Conservation (phyloP, 2,329 filamentous ascomycete genomes). For the Aspergillus versicolor region DNA sequence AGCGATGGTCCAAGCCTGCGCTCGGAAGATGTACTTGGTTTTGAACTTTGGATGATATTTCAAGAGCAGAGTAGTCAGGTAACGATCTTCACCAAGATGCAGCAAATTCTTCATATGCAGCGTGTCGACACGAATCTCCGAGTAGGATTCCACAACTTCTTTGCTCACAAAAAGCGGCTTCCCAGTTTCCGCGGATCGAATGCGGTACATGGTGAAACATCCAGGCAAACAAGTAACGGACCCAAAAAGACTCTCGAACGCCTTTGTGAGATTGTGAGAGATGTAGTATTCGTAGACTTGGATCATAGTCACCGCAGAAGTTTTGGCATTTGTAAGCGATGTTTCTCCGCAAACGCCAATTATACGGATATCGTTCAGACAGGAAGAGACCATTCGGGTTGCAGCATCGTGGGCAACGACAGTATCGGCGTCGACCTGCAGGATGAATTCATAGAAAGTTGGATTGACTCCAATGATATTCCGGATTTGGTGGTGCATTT, state of each 20-base stretch:
- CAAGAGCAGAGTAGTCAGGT: slow-evolving; percentile 87
- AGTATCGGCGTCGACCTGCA: slow-evolving; percentile 97
- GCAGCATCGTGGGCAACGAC: slow-evolving; percentile 86
- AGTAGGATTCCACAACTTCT: slow-evolving; percentile 83
- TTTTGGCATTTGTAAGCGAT: slow-evolving; percentile 85
- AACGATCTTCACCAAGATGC: slow-evolving; percentile 96
- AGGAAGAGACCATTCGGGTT: slow-evolving; percentile 86
- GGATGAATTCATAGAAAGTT: slow-evolving; percentile 94
- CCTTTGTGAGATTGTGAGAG: slow-evolving; percentile 94
- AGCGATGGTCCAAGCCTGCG: slow-evolving; percentile 95
- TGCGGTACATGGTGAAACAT: slow-evolving; percentile 99
- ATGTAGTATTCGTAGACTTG: slow-evolving; percentile 99
- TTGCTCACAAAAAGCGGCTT: slow-evolving; percentile 95
- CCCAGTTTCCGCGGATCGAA: slow-evolving; percentile 88
- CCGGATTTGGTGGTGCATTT: slow-evolving; percentile 97
- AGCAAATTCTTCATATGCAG: slow-evolving; percentile 98
- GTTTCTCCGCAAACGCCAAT: slow-evolving; percentile 96
- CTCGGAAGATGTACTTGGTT: slow-evolving; percentile 93
- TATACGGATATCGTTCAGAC: slow-evolving; percentile 87
- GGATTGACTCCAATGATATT: slow-evolving; percentile 99
- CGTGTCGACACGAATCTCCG: slow-evolving; percentile 93
- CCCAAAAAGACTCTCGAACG: slow-evolving; percentile 95
- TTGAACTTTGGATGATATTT: slow-evolving; percentile 94
- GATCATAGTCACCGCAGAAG: slow-evolving; percentile 96
- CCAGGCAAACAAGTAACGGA: slow-evolving; percentile 96